Evolutionary conservation across 306 rosid genomes (phyloP), one percentile per base, ranked within the genome.

Genomic region (Nissolia schottii): DNA sequence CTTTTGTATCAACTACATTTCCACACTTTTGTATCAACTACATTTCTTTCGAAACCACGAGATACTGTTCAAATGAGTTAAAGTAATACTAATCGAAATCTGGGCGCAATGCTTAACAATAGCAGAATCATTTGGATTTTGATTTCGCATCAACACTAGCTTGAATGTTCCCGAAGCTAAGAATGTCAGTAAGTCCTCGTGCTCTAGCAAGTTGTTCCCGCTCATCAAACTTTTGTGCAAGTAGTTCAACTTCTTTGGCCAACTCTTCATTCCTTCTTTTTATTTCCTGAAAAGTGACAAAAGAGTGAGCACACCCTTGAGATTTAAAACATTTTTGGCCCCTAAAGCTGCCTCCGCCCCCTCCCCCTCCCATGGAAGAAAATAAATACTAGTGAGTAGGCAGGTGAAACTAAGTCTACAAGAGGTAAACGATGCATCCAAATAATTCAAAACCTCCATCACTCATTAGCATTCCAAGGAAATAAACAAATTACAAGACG

Each of bases 181-280:
- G 58, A 48, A 76, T 37, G n/a, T 88, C 84, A 5, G 79, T 5
- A 41, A 87, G 76, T 34, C 93, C 88, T 51, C 80, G 76, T 64
- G 80, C 84, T 71, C 85, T 90, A 18, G 85, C 82, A 67, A n/a
- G n/a, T n/a, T 79, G 74, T 77, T 87, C 93, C 48, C 87, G 38
- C 75, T 76, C 88, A 73, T 84, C 80, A 19, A 90, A 29, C 73
- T 81, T 84, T 43, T 68, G 79, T 61, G 74, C 55, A 67, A 74
- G 55, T 69, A 63, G 67, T 74, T 69, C 67, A 49, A 74, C 23
- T 69, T 78, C 77, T 60, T 20, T 37, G 7, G 34, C 71, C 37
- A 78, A 28, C 32, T 82, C 78, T 68, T 78, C 78, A 69, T 35
- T 76, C 71, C 62, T 82, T 18, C 63, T 37, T 57, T 73, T 66